Evolutionary conservation across 1,284 basidiomycete species (phyloP).

Genomic region (Hortiboletus rubellus): DNA sequence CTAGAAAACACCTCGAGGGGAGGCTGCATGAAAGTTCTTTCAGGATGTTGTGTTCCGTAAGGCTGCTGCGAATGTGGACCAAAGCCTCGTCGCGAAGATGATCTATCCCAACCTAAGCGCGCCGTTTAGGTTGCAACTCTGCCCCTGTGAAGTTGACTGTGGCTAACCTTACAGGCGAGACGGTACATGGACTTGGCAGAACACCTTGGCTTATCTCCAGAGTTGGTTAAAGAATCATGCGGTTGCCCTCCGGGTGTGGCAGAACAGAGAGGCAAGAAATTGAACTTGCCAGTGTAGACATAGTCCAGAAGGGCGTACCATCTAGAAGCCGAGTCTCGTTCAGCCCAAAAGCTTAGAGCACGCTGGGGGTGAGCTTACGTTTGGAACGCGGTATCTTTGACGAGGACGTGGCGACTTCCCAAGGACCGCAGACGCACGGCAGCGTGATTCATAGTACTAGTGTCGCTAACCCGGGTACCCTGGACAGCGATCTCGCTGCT

Average conservation of each 20-base stretch:
- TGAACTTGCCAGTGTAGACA: slow-evolving; percentile 25
- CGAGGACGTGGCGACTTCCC: slow-evolving; percentile 24
- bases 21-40: slow-evolving; percentile 24
- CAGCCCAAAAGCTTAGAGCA: background rate
- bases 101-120: slow-evolving; percentile 20
- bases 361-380: slow-evolving; percentile 18
- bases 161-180: slow-evolving; percentile 27
- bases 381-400: slow-evolving; percentile 33
- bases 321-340: slow-evolving; percentile 4
- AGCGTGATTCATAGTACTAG: background rate
- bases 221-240: background rate
- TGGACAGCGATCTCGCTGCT: slow-evolving; percentile 8
- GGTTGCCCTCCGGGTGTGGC: background rate
- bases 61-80: slow-evolving; percentile 15
- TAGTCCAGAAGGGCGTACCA: slow-evolving; percentile 32
- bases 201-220: slow-evolving; percentile 16
- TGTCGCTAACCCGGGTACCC: background rate
- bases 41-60: slow-evolving; percentile 28
- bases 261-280: slow-evolving; percentile 29
- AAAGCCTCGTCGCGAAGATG: slow-evolving; percentile 23
- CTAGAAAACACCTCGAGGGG: slow-evolving; percentile 18
- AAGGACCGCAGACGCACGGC: slow-evolving; percentile 10
- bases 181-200: slow-evolving; percentile 36
- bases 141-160: background rate
- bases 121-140: background rate